Percentiles rank a stretch among this genome's conserved stretches.
These are phyloP conservation scores for Russula virescens DNA, from an alignment of 768 basidiomycete genomes.

Conservation along the genomic window DNA sequence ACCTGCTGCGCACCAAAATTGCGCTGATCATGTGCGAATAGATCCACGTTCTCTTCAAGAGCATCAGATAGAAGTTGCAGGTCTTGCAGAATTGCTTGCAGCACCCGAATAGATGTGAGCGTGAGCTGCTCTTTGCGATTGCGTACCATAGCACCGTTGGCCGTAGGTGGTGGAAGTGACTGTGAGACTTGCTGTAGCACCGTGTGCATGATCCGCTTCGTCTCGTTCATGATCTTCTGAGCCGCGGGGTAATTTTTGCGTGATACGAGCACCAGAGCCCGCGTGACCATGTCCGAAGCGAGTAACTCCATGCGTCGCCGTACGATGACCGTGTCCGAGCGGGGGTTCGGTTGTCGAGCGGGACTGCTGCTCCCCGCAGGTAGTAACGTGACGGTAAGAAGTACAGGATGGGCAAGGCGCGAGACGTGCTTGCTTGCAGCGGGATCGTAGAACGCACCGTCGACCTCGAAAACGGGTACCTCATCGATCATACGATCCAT, in stretches of 20 bases:
- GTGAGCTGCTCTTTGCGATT: conserved; percentile 77
- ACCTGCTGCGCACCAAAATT: conserved; percentile 98
- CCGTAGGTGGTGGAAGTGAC: conserved; percentile 52
- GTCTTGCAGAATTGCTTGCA: conserved; percentile 83
- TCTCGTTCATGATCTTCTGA: conserved; percentile 83
- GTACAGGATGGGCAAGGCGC: conserved; percentile 84
- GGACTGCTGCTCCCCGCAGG: conserved; percentile 38
- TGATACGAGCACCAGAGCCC: conserved; percentile 86
- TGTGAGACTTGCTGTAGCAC: conserved; percentile 82
- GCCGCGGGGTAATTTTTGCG: conserved; percentile 88
- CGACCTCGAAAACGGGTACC: conserved; percentile 92
- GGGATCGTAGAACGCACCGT: conserved; percentile 93
- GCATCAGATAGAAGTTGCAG: conserved; percentile 83
- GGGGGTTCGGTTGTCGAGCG: conserved; percentile 32
- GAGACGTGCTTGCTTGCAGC: conserved; percentile 76
- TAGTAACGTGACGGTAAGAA: conserved; percentile 90
- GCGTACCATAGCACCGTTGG: conserved; percentile 43
- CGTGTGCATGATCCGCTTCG: conserved; percentile 87
- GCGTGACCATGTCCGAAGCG: conserved; percentile 95
- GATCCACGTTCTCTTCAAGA: conserved; percentile 81
- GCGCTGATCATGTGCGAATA: conserved; percentile 90
- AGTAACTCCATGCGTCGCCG: conserved; percentile 94
- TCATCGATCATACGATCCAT: conserved; percentile 98
- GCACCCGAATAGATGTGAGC: conserved; percentile 65
- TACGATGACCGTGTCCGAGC: conserved; percentile 83